A percentile compares a stretch with the other conserved stretches of the same genome.
Conservation (phyloP, 2,329 filamentous ascomycete species). For the Aspergillus fischeri region DNA sequence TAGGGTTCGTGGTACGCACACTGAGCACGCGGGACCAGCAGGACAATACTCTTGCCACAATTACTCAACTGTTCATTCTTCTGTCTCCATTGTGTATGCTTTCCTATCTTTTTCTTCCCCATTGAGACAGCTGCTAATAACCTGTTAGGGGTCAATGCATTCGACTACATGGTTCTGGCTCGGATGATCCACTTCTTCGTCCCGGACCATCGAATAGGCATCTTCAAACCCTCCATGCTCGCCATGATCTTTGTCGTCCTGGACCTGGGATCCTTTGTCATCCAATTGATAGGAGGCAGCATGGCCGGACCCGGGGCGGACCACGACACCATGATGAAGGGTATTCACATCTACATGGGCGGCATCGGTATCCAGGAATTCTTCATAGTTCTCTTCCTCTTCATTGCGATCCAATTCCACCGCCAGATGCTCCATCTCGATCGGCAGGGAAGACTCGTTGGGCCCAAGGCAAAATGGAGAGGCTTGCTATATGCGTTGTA, state of each 20-base stretch:
- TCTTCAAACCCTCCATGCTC: conserved; percentile 36
- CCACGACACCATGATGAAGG: conserved; percentile 28
- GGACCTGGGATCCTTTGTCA: conserved; percentile 44
- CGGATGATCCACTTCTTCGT: conserved; percentile 40
- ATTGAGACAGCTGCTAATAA: background rate
- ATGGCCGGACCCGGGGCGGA: conserved; percentile 27
- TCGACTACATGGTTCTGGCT: conserved; percentile 41
- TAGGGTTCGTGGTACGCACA: conserved; percentile 33
- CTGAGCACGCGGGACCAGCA: conserved; percentile 8
- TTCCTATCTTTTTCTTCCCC: no score
- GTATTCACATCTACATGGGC: conserved; percentile 52
- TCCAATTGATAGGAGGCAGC: conserved; percentile 40
- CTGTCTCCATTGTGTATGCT: conserved; percentile 8
- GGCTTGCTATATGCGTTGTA: conserved; percentile 40
- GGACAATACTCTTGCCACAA: background rate
- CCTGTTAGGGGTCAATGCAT: conserved; percentile 42
- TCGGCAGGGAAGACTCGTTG: conserved; percentile 23
- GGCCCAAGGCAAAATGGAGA: conserved; percentile 18
- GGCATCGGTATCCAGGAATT: conserved; percentile 51
- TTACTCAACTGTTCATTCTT: conserved; percentile 6
- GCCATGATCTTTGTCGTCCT: conserved; percentile 43
- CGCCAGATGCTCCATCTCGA: conserved; percentile 22
- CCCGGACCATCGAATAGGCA: conserved; percentile 27
- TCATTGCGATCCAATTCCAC: conserved; percentile 39
- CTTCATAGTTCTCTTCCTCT: conserved; percentile 48